A percentile compares a stretch with the other conserved stretches of the same genome.
These are phyloP conservation scores for Calocybe gangraenosa DNA, from an alignment of 768 basidiomycete genomes.

Conservation along the genomic window DNA sequence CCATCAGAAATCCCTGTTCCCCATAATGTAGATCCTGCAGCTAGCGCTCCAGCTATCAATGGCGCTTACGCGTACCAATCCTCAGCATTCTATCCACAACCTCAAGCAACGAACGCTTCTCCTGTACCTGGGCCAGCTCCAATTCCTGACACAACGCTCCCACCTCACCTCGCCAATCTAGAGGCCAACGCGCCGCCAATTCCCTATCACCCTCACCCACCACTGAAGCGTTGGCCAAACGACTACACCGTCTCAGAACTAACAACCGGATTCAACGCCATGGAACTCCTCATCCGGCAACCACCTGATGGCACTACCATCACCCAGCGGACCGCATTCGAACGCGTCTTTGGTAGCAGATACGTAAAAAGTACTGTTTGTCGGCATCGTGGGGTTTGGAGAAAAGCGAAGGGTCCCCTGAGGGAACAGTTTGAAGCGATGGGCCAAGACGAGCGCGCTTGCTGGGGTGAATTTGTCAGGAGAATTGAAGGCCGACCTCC, in stretches of 20 bases:
- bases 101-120: background rate
- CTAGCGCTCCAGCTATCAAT: background rate
- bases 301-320: slow-evolving; percentile 36
- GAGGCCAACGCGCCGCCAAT: slow-evolving; percentile 24
- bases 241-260: slow-evolving; percentile 70
- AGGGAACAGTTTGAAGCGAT: slow-evolving; percentile 50
- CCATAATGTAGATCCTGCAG: background rate
- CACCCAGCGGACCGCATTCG: slow-evolving; percentile 65
- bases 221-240: slow-evolving; percentile 72
- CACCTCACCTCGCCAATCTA: slow-evolving; percentile 14
- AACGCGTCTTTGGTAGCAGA: slow-evolving; percentile 64
- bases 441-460: slow-evolving; percentile 52
- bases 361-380: slow-evolving; percentile 76
- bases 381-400: slow-evolving; percentile 66
- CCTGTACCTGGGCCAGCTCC: background rate
- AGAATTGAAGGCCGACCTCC: slow-evolving; percentile 50
- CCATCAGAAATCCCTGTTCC: background rate
- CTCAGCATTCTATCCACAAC: background rate
- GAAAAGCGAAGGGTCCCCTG: slow-evolving; percentile 45
- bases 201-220: slow-evolving; percentile 56
- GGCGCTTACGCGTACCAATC: background rate
- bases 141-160: slow-evolving; percentile 1
- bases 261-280: slow-evolving; percentile 52
- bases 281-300: slow-evolving; percentile 37
- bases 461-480: slow-evolving; percentile 69